These are phyloP conservation scores for Botrytis sinoallii DNA, from an alignment of 2,329 filamentous ascomycete species.

Conservation along the genomic window DNA sequence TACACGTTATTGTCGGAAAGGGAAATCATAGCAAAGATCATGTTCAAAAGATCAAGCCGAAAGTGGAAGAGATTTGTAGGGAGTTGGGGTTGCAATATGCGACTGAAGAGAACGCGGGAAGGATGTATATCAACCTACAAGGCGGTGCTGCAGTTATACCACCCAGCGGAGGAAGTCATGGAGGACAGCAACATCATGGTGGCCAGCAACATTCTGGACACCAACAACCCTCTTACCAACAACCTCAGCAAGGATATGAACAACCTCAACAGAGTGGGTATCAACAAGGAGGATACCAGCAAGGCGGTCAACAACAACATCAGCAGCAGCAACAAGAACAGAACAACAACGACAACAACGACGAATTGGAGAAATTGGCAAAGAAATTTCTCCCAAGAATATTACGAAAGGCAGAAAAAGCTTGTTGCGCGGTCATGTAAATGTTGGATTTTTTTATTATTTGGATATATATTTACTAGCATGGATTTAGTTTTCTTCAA, in stretches of 20 bases:
- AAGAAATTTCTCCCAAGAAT: constrained; percentile 36
- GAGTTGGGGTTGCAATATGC: constrained; percentile 84
- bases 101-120: constrained; percentile 80
- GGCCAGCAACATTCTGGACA: constrained; percentile 40
- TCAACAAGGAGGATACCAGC: constrained; percentile 41
- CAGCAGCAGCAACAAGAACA: constrained; percentile 28
- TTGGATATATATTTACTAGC: not conserved
- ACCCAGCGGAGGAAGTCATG: constrained; percentile 33
- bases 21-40: constrained; percentile 82
- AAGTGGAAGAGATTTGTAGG: constrained; percentile 84
- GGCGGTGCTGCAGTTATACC: constrained; percentile 56
- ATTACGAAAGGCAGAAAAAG: constrained; percentile 34
- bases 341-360: constrained; percentile 39
- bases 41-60: constrained; percentile 92
- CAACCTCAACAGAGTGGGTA: constrained; percentile 32
- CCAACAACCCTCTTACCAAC: constrained; percentile 44
- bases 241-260: constrained; percentile 42
- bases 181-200: constrained; percentile 42
- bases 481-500: not conserved
- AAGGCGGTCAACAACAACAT: constrained; percentile 4
- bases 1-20: constrained; percentile 92
- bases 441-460: not conserved
- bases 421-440: constrained; percentile 37
- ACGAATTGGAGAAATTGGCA: constrained; percentile 37
- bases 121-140: constrained; percentile 80